Evolutionary conservation across 2,329 filamentous ascomycete genomes (phyloP), one percentile per base, ranked within the genome.

Genomic region (Colletotrichum abscissum): DNA sequence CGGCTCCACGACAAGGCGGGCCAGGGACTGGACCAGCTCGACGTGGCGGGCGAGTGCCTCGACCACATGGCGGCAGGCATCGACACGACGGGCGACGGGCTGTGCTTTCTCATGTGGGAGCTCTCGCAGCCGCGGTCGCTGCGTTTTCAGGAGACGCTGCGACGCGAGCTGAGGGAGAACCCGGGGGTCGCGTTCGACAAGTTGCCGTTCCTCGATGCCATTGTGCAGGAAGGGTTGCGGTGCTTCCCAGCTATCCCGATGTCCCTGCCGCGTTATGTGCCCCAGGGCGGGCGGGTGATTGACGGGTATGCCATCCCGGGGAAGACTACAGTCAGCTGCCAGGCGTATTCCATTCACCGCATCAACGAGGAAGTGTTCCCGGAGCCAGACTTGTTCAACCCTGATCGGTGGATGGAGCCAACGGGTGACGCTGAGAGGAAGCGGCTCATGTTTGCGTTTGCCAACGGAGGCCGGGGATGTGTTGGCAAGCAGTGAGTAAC

Each of bases 401-500:
- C 95, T 0, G 93, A 96, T 69, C 89, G 96, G 76, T 98, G 95
- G 95, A 89, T 98, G 75, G 90, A 88, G 19, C 87, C 88, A 9
- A 88, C 92, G 58, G 94, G 94, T 2, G 94, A 96, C 77, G 88
- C 92, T 72, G 93, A 96, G 77, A 86, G 90, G 70, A 89, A 89
- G 76, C 84, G 89, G 56, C 78, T 90, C 8, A 89, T 92, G 77
- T 93, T 92, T 83, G 88, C 92, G 0, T 93, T 93, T 83, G 88
- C 90, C 7, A 89, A 85, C 60, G 92, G 92, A 5, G 91, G 90
- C 0, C 84, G 92, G 76, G 91, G 91, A 0, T 94, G 92, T 74
- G 87, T 91, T 28, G 91, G 91, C 4, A 91, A 90, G 77, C 90
- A 93, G 91, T 93, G 82, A 83, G 91, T 88, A 14, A 55, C 22